These are phyloP conservation scores for Purpureocillium lavendulum DNA, from an alignment of 2,329 filamentous ascomycete genomes.

Conservation along the genomic window DNA sequence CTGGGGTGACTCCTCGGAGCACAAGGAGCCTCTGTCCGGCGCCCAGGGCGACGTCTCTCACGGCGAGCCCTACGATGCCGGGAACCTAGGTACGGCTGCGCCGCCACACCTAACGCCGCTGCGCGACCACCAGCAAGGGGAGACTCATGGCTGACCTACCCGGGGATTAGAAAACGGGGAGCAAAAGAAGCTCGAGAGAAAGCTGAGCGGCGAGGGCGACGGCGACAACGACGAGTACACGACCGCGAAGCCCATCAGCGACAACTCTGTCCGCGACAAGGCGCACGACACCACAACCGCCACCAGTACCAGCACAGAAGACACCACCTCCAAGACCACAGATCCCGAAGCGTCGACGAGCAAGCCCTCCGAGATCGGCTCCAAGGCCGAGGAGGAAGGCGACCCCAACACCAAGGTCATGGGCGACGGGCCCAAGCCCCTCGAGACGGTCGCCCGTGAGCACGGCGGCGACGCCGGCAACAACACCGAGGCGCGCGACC, in stretches of 20 bases:
- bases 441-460: constrained; percentile 26
- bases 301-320: no score
- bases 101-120: no score
- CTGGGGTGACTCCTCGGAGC: constrained; percentile 31
- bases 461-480: constrained; percentile 23
- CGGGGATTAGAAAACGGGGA: background rate
- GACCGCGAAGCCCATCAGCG: no score
- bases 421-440: constrained; percentile 15
- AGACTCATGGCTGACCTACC: no score
- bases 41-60: constrained; percentile 56
- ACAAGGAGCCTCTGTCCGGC: constrained; percentile 64
- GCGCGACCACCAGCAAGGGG: no score
- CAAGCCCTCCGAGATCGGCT: constrained; percentile 13
- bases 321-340: no score
- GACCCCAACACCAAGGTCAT: constrained; percentile 22
- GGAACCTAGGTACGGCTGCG: constrained; percentile 59
- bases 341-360: background rate
- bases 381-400: constrained; percentile 18
- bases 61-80: constrained; percentile 70
- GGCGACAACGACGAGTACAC: no score
- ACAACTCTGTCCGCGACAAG: no score
- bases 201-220: background rate
- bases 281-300: no score
- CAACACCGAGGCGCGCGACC: background rate
- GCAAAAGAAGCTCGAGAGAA: constrained; percentile 7